A percentile compares a stretch with the other conserved stretches of the same genome.
Evolutionary conservation across 2,329 filamentous ascomycete species (phyloP).

Genomic region (Neurospora sp.): DNA sequence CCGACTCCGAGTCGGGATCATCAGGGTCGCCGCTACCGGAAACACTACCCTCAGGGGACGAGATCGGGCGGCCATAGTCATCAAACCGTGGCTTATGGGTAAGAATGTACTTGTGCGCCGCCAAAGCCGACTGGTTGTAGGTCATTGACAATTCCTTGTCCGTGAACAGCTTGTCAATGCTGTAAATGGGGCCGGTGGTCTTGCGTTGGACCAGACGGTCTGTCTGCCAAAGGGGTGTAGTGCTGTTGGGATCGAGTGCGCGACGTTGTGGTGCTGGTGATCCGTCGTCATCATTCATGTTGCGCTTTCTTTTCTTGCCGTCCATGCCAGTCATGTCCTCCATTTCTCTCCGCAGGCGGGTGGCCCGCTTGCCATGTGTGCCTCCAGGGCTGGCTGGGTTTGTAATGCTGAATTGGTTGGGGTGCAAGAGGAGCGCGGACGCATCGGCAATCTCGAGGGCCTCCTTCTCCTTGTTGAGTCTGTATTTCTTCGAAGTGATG

Average conservation of each 20-base stretch:
- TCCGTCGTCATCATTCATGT: conserved; percentile 48
- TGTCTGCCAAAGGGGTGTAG: conserved; percentile 52
- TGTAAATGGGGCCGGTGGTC: conserved; percentile 51
- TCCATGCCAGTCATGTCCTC: conserved; percentile 48
- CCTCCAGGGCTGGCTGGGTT: conserved; percentile 56
- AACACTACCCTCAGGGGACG: conserved; percentile 43
- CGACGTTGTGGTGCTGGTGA: conserved; percentile 50
- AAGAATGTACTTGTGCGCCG: conserved; percentile 51
- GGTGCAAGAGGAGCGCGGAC: conserved; percentile 54
- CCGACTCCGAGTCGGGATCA: conserved; percentile 36
- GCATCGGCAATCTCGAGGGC: conserved; percentile 57
- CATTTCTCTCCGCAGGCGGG: conserved; percentile 48
- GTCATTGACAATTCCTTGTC: conserved; percentile 59
- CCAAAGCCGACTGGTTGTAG: conserved; percentile 52
- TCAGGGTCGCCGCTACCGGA: conserved; percentile 42
- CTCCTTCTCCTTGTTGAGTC: conserved; percentile 56
- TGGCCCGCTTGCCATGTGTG: conserved; percentile 52
- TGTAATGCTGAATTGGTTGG: conserved; percentile 56
- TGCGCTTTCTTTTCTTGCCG: conserved; percentile 53
- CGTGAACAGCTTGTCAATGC: conserved; percentile 60
- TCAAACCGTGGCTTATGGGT: conserved; percentile 43
- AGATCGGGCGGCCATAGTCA: conserved; percentile 37
- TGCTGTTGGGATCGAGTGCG: conserved; percentile 43
- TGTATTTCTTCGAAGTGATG: conserved; percentile 53
- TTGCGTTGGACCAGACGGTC: conserved; percentile 46